Base-by-base conservation (phyloP, 1,284 basidiomycete species). In the Agroathelia rolfsii region DNA sequence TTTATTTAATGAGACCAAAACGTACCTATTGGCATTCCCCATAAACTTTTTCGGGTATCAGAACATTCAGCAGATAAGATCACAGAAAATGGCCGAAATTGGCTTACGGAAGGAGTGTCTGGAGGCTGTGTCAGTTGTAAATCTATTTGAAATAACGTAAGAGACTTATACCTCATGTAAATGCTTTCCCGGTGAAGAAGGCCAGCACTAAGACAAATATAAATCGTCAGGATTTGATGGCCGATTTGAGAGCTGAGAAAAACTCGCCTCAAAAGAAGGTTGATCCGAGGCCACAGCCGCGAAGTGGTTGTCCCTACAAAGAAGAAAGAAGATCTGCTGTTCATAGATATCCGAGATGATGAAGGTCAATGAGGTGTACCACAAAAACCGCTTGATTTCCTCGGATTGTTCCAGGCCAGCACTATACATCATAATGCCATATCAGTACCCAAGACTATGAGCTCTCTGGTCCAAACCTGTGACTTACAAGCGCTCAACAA, bases 251-350 rank as follows among this genome's bases (percentile, higher is more conserved):
- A 7, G 18, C 15, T 31, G 26, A 16, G 37, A 27, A 30, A 39
- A 14, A 37, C 44, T n/a, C 27, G 76, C 77, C 68, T 81, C 80
- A 30, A 84, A 53, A 3, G 76, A 56, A n/a, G 81, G 81, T 43
- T 76, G 72, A 53, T 84, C 80, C 16, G 76, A 78, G 3, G 77
- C 79, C 24, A 82, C 50, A 3, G 80, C 78, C 1, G 79, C 74
- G 49, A 84, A 82, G 49, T 84, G 80, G 46, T 82, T 78, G 53
- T 84, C 65, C 81, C 80, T 82, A 37, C 41, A 28, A 29, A 16
- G 19, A 17, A 28, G 35, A 43, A 16, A 23, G 33, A 28, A 26
- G 36, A 36, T 41, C 38, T 22, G 17, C 10, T 16, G 3, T 37
- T 9, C 14, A 38, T 20, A 27, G 28, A 21, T 12, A 13, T 20